A percentile compares a stretch with the other conserved stretches of the same genome.
These are phyloP conservation scores for Rosa hybrid DNA, from an alignment of 331 rosid genomes.

Conservation along the genomic window DNA sequence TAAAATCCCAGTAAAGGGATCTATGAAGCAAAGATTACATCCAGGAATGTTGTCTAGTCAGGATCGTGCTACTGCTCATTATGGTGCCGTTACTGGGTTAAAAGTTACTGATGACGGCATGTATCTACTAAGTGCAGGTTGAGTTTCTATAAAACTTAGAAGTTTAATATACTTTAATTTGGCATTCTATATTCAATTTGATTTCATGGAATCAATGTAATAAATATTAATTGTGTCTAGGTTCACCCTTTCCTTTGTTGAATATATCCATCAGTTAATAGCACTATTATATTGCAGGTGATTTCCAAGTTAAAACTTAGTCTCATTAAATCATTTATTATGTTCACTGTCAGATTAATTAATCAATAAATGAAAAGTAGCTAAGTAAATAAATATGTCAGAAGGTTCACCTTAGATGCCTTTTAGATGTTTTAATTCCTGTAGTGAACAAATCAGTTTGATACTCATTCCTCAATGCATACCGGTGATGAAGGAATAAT, in stretches of 20 bases:
- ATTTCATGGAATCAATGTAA: background rate
- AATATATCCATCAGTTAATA: background rate
- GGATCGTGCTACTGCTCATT: constrained; percentile 94
- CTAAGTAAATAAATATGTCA: background rate
- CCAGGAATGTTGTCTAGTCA: constrained; percentile 91
- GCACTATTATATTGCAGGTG: background rate
- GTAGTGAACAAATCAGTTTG: background rate
- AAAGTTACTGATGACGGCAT: constrained; percentile 82
- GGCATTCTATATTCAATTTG: background rate
- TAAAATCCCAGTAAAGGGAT: constrained; percentile 64
- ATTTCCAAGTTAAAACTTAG: background rate
- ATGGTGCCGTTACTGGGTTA: constrained; percentile 91
- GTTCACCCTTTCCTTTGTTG: background rate
- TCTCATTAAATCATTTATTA: background rate
- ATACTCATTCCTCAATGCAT: background rate
- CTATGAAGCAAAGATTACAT: constrained; percentile 77
- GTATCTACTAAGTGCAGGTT: constrained; percentile 96
- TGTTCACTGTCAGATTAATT: background rate
- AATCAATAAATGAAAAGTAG: background rate
- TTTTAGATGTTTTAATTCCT: background rate
- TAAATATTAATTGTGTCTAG: background rate
- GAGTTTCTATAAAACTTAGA: constrained; percentile 18
- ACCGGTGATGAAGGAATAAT: background rate
- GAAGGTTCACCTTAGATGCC: background rate
- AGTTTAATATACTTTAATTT: background rate